Evolutionary conservation across 2,329 filamentous ascomycete genomes (phyloP).

Genomic region (Xylariales sp.): DNA sequence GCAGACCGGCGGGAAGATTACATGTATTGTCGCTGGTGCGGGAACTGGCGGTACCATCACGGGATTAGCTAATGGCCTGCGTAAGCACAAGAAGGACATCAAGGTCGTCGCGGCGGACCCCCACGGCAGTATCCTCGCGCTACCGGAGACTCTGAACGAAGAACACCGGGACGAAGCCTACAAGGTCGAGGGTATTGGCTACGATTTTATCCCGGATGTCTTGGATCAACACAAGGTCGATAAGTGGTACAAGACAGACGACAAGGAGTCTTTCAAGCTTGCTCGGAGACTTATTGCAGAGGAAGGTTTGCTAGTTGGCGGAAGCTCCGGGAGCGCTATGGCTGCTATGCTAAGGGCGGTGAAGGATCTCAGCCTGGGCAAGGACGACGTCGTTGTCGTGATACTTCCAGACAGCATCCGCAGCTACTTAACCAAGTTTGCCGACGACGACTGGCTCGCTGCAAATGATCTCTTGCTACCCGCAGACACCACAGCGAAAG

Average conservation of each 20-base stretch:
- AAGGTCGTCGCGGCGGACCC: constrained; percentile 95
- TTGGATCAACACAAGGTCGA: constrained; percentile 83
- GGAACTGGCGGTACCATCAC: constrained; percentile 97
- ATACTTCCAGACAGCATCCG: constrained; percentile 95
- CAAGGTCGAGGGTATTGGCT: constrained; percentile 98
- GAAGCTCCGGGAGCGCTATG: constrained; percentile 92
- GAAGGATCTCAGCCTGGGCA: constrained; percentile 79
- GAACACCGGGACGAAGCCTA: constrained; percentile 85
- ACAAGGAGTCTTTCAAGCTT: constrained; percentile 88
- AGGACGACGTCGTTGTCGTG: constrained; percentile 90
- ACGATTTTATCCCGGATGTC: constrained; percentile 97
- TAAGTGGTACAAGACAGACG: constrained; percentile 98
- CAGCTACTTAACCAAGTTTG: constrained; percentile 98
- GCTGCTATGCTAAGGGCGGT: constrained; percentile 81
- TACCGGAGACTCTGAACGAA: constrained; percentile 83
- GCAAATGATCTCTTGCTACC: constrained; percentile 90
- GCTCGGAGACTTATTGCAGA: constrained; percentile 92
- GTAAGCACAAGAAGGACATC: constrained; percentile 86
- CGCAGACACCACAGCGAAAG: constrained; percentile 58
- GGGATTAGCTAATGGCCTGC: constrained; percentile 84
- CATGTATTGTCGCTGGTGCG: constrained; percentile 87
- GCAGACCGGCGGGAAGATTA: constrained; percentile 86
- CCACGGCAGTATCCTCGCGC: constrained; percentile 87
- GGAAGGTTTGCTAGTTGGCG: constrained; percentile 92
- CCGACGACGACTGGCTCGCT: constrained; percentile 98